These are phyloP conservation scores for Dillenia turbinata DNA, from an alignment of 164 flowering plant species.

Conservation along the genomic window DNA sequence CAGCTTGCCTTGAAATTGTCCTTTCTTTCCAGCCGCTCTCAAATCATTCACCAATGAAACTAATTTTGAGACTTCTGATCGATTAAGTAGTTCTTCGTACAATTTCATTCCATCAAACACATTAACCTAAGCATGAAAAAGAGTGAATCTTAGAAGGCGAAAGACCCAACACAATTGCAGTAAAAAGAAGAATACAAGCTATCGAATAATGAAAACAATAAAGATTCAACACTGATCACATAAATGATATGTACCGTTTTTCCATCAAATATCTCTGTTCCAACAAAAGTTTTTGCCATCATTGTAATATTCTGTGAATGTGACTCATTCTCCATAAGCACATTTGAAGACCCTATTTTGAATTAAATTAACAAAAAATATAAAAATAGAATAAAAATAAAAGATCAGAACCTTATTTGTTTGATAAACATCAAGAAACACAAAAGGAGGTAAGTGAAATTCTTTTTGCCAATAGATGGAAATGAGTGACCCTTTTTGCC, in stretches of 20 bases:
- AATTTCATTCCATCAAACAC: conserved; percentile 73
- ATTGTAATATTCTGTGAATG: conserved; percentile 21
- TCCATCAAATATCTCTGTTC: conserved; percentile 56
- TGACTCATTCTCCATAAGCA: conserved; percentile 25
- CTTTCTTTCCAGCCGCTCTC: conserved; percentile 70
- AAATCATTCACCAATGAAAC: conserved; percentile 63
- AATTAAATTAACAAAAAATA: too few relatives aligned
- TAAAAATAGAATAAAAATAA: too few relatives aligned
- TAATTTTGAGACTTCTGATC: conserved; percentile 52
- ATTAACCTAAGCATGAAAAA: conserved; percentile 45
- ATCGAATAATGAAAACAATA: too few relatives aligned
- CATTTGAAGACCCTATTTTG: conserved; percentile 20
- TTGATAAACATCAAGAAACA: too few relatives aligned
- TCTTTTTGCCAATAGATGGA: too few relatives aligned
- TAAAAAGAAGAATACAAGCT: background rate
- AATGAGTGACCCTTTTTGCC: too few relatives aligned
- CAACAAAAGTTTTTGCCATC: conserved; percentile 52
- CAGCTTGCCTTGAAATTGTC: conserved; percentile 78
- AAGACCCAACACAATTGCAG: background rate
- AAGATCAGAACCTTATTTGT: too few relatives aligned
- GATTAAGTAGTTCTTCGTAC: conserved; percentile 53
- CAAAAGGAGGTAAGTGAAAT: too few relatives aligned
- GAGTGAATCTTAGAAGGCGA: background rate
- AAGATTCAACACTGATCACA: too few relatives aligned
- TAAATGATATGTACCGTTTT: conserved; percentile 39